Conservation (phyloP, 1,284 basidiomycete genomes). For the Erythrobasidium hasegawianum region DNA sequence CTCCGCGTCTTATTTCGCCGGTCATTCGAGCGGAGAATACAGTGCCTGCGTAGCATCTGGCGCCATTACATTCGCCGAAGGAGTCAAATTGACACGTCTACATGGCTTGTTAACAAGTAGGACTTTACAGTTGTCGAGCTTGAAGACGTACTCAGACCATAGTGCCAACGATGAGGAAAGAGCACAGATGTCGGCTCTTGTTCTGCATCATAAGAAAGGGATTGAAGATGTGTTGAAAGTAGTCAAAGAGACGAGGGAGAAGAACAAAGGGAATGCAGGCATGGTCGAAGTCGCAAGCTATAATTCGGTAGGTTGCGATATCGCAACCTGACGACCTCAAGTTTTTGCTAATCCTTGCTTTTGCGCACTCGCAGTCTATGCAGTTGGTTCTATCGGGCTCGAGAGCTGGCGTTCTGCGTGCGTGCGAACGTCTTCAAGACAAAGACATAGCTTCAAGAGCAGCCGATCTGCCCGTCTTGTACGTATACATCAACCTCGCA, state of each 20-base stretch:
- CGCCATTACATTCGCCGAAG: constrained; percentile 43
- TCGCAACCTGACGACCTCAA: too few species aligned
- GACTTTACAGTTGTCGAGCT: constrained; percentile 32
- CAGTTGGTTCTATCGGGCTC: constrained; percentile 46
- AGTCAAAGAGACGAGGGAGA: constrained; percentile 36
- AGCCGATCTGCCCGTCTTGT: constrained; percentile 48
- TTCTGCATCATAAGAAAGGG: constrained; percentile 42
- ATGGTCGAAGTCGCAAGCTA: constrained; percentile 46
- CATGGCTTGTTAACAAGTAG: constrained; percentile 45
- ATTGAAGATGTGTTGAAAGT: constrained; percentile 43
- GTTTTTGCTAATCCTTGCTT: too few species aligned
- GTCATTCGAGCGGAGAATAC: constrained; percentile 47
- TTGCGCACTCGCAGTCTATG: constrained; percentile 19
- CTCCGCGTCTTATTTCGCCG: constrained; percentile 41
- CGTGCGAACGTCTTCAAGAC: constrained; percentile 42
- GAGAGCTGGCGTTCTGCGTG: constrained; percentile 44
- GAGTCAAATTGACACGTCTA: constrained; percentile 45
- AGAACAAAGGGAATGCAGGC: constrained; percentile 21
- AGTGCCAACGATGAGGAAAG: constrained; percentile 36
- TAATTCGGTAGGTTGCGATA: constrained; percentile 43
- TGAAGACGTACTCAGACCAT: constrained; percentile 37
- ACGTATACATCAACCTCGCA: too few species aligned
- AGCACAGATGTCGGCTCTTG: constrained; percentile 46
- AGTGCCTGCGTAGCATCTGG: constrained; percentile 45
- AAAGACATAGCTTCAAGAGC: constrained; percentile 44